A percentile compares a stretch with the other conserved stretches of the same genome.
These are phyloP conservation scores for Fusarium floridanum DNA, from an alignment of 2,329 filamentous ascomycete species.

Conservation along the genomic window DNA sequence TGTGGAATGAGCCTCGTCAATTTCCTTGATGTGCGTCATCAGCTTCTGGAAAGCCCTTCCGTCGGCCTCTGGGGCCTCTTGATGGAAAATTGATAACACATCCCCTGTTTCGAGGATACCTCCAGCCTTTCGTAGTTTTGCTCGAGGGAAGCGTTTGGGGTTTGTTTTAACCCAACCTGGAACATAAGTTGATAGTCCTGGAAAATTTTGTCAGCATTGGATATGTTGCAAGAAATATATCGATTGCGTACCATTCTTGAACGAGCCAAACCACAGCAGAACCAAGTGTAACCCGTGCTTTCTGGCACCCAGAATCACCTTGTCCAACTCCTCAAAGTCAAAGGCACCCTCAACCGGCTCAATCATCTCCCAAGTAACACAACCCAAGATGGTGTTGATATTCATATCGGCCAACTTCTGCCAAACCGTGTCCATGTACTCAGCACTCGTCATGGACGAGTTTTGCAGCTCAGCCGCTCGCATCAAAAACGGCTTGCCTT, in stretches of 20 bases:
- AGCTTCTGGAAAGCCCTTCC: conserved; percentile 46
- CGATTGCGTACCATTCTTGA: conserved; percentile 46
- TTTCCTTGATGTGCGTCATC: conserved; percentile 51
- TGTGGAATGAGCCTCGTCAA: conserved; percentile 59
- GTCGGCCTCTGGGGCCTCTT: conserved; percentile 14
- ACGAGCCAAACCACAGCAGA: conserved; percentile 49
- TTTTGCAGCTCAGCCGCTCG: conserved; percentile 50
- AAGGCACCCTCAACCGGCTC: conserved; percentile 51
- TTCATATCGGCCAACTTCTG: conserved; percentile 46
- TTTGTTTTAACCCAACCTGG: conserved; percentile 47
- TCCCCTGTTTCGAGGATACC: conserved; percentile 43
- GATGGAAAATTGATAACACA: conserved; percentile 45
- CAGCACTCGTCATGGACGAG: conserved; percentile 47
- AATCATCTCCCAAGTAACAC: conserved; percentile 52
- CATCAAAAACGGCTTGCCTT: conserved; percentile 52
- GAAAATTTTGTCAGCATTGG: accelerated
- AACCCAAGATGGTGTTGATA: conserved; percentile 53
- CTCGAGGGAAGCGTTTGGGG: conserved; percentile 43
- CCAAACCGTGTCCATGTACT: conserved; percentile 48
- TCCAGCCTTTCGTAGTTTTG: conserved; percentile 46
- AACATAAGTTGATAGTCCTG: conserved; percentile 46
- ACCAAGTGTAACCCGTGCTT: conserved; percentile 44
- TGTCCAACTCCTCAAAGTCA: conserved; percentile 49
- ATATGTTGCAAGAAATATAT: conserved; percentile 10
- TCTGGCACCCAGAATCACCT: conserved; percentile 47